Base-by-base conservation (phyloP, 2,329 filamentous ascomycete genomes). In the Parasarocladium wereldwijsianum region DNA sequence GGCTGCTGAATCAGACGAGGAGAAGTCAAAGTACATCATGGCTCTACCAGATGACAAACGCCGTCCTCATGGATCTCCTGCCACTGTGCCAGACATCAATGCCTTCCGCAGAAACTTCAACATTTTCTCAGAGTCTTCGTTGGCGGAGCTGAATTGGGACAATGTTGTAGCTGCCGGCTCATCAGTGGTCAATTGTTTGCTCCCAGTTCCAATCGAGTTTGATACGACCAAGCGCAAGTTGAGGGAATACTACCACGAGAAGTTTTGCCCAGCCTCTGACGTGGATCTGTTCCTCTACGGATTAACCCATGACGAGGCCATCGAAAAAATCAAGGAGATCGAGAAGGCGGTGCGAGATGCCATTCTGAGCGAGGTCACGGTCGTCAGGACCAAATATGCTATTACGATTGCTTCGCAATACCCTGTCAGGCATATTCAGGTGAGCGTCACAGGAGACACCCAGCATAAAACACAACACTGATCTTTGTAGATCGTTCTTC, bases 251-350 rank as follows among this genome's bases (percentile, higher is more conserved):
- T 93, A 87, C 40, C 84, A 92, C 43, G 72, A 86, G 43, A 71
- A 74, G 36, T 69, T 87, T 38, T 80, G 79, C 8, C 83, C 83
- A 1, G 82, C 83, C 1, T 87, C 81, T 4, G 84, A 93, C 49
- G 79, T 93, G 8, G 84, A 92, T 47, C 62, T 93, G 3, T 93
- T 93, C 47, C 55, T 93, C 17, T 87, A 90, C 43, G 83, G 76
- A 0, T 61, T 92, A 37, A 75, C 64, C 7, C 80, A 90, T 42
- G 70, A 84, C 27, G 60, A 86, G 45, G 83, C 80, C 1, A 59
- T 85, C 12, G 73, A 84, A 43, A 90, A 92, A 59, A 90, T 92
- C 52, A 77, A 78, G 45, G 62, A 82, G 39, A 87, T 93, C 35
- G 84, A 93, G 49, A 55, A 62, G 14, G 65, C 62, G n/a, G 66